These are phyloP conservation scores for Cyberlindnera xylosilytica DNA, from an alignment of 805 yeast genomes.

Conservation along the genomic window DNA sequence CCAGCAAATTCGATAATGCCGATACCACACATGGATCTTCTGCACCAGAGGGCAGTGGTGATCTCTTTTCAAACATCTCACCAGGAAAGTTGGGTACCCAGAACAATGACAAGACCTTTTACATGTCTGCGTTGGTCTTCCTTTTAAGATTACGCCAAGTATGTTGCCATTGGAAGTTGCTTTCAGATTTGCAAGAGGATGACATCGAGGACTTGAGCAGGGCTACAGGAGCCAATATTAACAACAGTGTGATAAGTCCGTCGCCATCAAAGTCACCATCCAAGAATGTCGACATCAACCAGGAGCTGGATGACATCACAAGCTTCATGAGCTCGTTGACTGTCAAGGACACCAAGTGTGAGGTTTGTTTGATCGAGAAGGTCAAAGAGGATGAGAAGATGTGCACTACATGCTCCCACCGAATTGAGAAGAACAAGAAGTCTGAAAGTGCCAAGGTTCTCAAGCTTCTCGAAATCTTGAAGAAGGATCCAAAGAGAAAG, in stretches of 20 bases:
- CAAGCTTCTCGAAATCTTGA: conserved; percentile 32
- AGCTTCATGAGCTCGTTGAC: conserved; percentile 22
- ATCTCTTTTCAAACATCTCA: conserved; percentile 6
- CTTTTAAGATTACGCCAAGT: conserved; percentile 36
- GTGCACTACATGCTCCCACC: conserved; percentile 17
- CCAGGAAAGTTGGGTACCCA: conserved; percentile 14
- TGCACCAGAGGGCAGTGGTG: conserved; percentile 10
- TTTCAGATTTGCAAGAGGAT: conserved; percentile 13
- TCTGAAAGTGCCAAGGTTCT: conserved; percentile 34
- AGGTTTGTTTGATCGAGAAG: conserved; percentile 19
- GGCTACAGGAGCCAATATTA: conserved; percentile 1
- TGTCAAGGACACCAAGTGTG: conserved; percentile 25
- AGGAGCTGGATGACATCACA: conserved; percentile 22
- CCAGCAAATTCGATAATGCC: conserved; percentile 5
- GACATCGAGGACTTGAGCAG: conserved; percentile 15
- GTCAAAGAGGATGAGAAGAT: conserved; percentile 12
- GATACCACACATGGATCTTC: background rate
- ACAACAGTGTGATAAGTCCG: background rate
- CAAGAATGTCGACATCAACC: conserved; percentile 11
- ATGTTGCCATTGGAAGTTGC: conserved; percentile 34
- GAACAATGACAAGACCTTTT: conserved; percentile 13
- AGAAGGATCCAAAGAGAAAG: conserved; percentile 33
- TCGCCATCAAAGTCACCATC: conserved; percentile 16
- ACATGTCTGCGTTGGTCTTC: conserved; percentile 28
- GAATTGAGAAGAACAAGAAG: conserved; percentile 16